Evolutionary conservation across 495 filamentous ascomycete genomes (phyloP).

Genomic region (Talaromyces wortmannii): DNA sequence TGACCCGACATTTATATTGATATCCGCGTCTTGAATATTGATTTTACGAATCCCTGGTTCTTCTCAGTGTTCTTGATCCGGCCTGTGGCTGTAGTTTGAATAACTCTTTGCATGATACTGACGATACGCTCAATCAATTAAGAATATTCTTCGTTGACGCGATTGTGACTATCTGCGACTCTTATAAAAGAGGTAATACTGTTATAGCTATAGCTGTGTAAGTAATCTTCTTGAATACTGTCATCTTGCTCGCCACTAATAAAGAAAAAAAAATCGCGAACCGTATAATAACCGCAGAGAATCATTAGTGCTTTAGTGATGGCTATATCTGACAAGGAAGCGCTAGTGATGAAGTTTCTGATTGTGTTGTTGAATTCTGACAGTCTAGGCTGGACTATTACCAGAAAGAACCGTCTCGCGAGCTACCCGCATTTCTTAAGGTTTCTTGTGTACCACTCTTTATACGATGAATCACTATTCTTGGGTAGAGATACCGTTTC

Average conservation of each 20-base stretch:
- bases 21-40: not conserved
- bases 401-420: not conserved
- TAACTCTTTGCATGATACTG: not conserved
- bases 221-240: not conserved
- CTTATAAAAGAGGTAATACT: not conserved
- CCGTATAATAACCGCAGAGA: not conserved
- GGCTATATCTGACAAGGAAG: not conserved
- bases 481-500: not conserved
- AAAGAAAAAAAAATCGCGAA: not conserved
- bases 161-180: not conserved
- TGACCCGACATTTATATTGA: too few relatives aligned
- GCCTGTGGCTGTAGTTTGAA: not conserved
- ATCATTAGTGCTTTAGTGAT: not conserved
- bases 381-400: not conserved
- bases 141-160: not conserved
- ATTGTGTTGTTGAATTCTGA: not conserved
- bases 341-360: not conserved
- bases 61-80: not conserved
- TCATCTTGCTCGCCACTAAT: not conserved
- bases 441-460: not conserved
- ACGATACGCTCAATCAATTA: not conserved
- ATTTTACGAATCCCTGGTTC: not conserved
- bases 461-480: not conserved
- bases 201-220: not conserved
- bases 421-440: not conserved